A percentile compares a stretch with the other conserved stretches of the same genome.
These are phyloP conservation scores for Sergeia podlipaevii DNA, from an alignment of 208 protist genomes.

Conservation along the genomic window DNA sequence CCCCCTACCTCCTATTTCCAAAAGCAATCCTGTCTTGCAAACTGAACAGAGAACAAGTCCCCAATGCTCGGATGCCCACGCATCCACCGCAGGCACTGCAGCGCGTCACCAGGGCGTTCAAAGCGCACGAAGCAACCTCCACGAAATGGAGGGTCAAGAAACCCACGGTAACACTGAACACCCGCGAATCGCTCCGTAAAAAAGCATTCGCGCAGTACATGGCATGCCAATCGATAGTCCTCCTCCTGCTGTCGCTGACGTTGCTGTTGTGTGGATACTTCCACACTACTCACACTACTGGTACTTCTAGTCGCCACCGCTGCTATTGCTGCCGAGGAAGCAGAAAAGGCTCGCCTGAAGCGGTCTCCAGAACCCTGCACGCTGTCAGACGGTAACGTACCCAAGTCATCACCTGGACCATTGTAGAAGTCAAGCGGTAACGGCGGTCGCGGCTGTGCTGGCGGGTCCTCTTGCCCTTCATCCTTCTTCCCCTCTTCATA, in stretches of 20 bases:
- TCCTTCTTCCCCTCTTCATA: no score
- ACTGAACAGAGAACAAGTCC: constrained; percentile 27
- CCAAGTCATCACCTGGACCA: no score
- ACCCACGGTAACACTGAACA: constrained; percentile 30
- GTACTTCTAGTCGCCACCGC: constrained; percentile 1
- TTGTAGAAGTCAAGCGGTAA: no score
- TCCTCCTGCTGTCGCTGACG: background rate
- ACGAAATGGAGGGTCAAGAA: constrained; percentile 28
- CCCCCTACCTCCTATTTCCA: no score
- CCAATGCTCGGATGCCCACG: constrained; percentile 16
- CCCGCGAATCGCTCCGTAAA: constrained; percentile 44
- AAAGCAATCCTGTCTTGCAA: constrained; percentile 39
- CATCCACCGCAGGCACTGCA: constrained; percentile 53
- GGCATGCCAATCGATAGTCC: constrained; percentile 2
- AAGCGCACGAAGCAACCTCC: constrained; percentile 66
- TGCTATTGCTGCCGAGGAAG: background rate
- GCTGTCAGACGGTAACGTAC: no score
- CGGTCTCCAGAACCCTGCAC: no score
- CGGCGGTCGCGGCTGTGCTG: no score
- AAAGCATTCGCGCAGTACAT: constrained; percentile 4
- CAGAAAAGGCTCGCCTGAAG: background rate
- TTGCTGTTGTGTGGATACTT: no score
- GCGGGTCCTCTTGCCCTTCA: no score
- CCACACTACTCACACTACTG: constrained; percentile 3
- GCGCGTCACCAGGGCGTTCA: constrained; percentile 27